Conservation (phyloP, 352 stramenopile species). For the Phytophthora uliginosa region DNA sequence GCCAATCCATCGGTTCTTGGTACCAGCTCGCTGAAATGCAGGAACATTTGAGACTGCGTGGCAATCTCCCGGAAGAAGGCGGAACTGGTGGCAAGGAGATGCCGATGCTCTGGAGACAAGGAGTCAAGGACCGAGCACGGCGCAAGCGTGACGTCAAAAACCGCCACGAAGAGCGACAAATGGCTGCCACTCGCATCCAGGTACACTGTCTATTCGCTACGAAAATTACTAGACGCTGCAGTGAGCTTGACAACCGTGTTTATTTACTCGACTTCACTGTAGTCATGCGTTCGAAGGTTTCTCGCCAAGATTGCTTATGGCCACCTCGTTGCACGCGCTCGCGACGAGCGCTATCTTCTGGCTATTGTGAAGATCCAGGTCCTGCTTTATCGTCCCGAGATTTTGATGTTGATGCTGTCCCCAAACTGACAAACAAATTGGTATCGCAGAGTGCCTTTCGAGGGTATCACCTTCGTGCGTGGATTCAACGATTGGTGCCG, state of each 20-base stretch:
- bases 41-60: slow-evolving; percentile 37
- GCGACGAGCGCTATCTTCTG: slow-evolving; percentile 52
- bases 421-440: slow-evolving; percentile 2
- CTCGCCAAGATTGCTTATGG: slow-evolving; percentile 56
- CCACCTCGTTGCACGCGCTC: slow-evolving; percentile 46
- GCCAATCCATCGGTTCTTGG: background rate
- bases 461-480: slow-evolving; percentile 52
- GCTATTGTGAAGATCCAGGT: slow-evolving; percentile 68
- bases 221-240: background rate
- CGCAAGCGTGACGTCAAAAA: slow-evolving; percentile 56
- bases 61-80: slow-evolving; percentile 14
- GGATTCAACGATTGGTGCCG: slow-evolving; percentile 55
- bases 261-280: background rate
- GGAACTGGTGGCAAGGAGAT: slow-evolving; percentile 5
- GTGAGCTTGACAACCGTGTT: background rate
- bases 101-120: slow-evolving; percentile 55
- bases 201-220: slow-evolving; percentile 12
- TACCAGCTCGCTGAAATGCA: slow-evolving; percentile 66
- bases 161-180: slow-evolving; percentile 48
- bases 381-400: background rate
- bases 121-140: slow-evolving; percentile 48
- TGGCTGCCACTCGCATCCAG: slow-evolving; percentile 60
- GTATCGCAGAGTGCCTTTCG: slow-evolving; percentile 45
- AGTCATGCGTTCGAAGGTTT: slow-evolving; percentile 61
- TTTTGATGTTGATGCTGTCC: background rate